A percentile compares a stretch with the other conserved stretches of the same genome.
These are phyloP conservation scores for Oenanthe javanica DNA, from an alignment of 140 eudicot genomes.

Conservation along the genomic window DNA sequence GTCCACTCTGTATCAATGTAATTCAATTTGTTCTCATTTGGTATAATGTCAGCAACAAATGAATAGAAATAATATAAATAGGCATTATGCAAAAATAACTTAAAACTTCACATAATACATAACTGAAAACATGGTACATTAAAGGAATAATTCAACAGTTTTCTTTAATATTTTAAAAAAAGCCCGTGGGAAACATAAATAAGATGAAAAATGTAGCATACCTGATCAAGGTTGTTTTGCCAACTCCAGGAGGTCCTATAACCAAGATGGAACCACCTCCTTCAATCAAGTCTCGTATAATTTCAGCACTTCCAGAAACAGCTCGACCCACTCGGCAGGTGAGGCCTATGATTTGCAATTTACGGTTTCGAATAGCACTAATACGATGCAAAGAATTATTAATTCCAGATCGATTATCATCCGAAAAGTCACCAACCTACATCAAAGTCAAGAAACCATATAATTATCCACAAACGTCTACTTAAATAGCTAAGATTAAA, in stretches of 20 bases:
- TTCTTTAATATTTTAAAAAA: neutral
- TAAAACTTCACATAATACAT: neutral
- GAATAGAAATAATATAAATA: neutral
- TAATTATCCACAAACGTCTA: neutral
- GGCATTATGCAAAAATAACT: neutral
- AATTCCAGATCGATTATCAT: slow-evolving; percentile 92
- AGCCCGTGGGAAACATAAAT: neutral
- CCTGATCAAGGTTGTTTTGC: slow-evolving; percentile 96
- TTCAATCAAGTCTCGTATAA: slow-evolving; percentile 86
- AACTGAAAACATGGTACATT: neutral
- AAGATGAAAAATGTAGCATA: slow-evolving; percentile 17
- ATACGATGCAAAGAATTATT: slow-evolving; percentile 83
- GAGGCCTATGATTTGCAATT: slow-evolving; percentile 80
- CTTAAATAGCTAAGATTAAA: neutral
- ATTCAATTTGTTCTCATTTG: neutral
- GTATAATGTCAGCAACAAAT: neutral
- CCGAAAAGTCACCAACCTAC: slow-evolving; percentile 95
- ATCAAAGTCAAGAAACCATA: slow-evolving; percentile 19
- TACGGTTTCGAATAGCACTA: slow-evolving; percentile 96
- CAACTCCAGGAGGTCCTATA: slow-evolving; percentile 99
- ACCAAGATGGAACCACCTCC: slow-evolving; percentile 91
- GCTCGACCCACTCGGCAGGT: slow-evolving; percentile 98
- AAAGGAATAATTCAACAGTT: neutral
- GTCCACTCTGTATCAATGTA: neutral
- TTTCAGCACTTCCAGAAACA: slow-evolving; percentile 93